Evolutionary conservation across 176 grass and related monocot genomes (phyloP), one percentile per base, ranked within the genome.

Genomic region (Rhynchospora breviuscula): DNA sequence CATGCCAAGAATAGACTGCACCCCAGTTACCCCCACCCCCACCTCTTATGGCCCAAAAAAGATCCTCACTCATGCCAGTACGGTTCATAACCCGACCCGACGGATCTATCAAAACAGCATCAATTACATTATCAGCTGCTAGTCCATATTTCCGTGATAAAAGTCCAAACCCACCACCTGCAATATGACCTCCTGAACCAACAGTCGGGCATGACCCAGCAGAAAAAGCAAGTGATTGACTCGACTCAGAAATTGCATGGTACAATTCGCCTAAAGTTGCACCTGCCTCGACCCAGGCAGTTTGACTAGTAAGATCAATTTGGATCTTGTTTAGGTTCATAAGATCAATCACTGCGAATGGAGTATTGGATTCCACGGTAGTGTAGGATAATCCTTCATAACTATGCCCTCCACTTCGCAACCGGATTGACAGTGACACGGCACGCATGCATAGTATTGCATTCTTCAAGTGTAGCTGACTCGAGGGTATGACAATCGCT

Each of bases 331-430:
- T 84, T 2, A 98, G 87, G 48, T 67, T 81, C 79, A 67, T 31
- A 11, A 98, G 88, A 87, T 98, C 90, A 10, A 98, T 14, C 15
- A 98, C 87, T 0, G 78, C 88, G 21, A 98, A 98, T 0, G 84
- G 46, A 1, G 0, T 8, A 46, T 57, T 6, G 1, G 18, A 51
- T 51, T 14, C 46, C 2, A n/a, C 13, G 0, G 61, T 56, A 31
- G 95, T 91, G 85, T 98, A 98, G 0, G 92, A 98, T 23, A 91
- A 49, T 10, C 95, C 92, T 84, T 94, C 92, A 84, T 98, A 98
- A 89, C 92, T 98, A 89, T 98, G 95, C 0, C 94, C 95, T 3
- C 92, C 92, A 78, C 95, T 93, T 49, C 92, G 90, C 62, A 97
- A 10, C 8, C 87, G 88, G 17, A 94, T 83, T n/a, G 17, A 51